Base-by-base conservation (phyloP, 2,329 filamentous ascomycete species). In the Proliferodiscus dingleyae region DNA sequence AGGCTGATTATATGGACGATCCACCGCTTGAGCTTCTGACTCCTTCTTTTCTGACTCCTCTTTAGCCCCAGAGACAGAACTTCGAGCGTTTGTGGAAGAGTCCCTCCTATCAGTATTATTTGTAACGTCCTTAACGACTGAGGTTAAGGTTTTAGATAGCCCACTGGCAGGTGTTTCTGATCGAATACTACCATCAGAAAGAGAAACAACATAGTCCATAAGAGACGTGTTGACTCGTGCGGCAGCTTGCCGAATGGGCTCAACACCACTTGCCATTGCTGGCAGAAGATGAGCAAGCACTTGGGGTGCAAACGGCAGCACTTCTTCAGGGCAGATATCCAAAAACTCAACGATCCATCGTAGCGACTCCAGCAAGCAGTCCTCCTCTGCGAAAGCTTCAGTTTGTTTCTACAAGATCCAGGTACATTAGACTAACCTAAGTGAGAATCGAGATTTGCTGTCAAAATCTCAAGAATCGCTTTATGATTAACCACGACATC, bases 341-440 rank as follows among this genome's bases (percentile, higher is more conserved):
- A 98, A 85, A 64, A 98, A 96, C 49, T 86, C 87, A 55, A 96
- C 89, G 53, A 98, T 89, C 93, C 93, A 98, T 51, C 89, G 81
- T 22, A 98, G 73, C 3, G 90, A 89, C 43, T 95, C 94, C 30
- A 96, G 75, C 36, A 96, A 78, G 53, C 94, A 90, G 60, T 95
- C 88, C 64, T 97, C 89, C 63, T 96, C 90, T 83, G 63, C 55
- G 43, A 29, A 16, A 29, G 28, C 33, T 59, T 46, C 61, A 53
- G 33, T 19, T 5, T 9, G 10, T 29, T 21, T 22, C 21, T 24
- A 19, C 16, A 7, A 42, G 22, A 15, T 13, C 0, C 10, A 34
- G 38, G 38, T 26, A 42, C 39, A 11, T n/a, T n/a, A 37, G 18
- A 32, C 71, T 58, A 69, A 89, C 87, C 86, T 57, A 85, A 72